A percentile compares a stretch with the other conserved stretches of the same genome.
Evolutionary conservation across 2,329 filamentous ascomycete species (phyloP).

Genomic region (Colletotrichum euphorbiae): DNA sequence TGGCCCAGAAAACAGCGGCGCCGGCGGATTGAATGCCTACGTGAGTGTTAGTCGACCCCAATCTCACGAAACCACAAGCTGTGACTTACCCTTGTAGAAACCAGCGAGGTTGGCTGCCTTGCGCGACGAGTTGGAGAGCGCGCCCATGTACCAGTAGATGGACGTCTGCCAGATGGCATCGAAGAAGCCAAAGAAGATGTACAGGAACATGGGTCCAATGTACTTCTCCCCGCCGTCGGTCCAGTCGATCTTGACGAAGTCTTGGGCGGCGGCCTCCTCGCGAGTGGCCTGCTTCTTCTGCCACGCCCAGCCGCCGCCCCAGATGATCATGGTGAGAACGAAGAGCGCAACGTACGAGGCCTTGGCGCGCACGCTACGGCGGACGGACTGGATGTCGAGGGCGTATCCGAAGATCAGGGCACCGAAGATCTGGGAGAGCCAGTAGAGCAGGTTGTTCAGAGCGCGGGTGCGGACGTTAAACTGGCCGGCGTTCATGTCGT

Average conservation of each 20-base stretch:
- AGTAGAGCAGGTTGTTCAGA: constrained; percentile 86
- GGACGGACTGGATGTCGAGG: constrained; percentile 70
- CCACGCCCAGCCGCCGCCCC: constrained; percentile 86
- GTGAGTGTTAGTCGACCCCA: constrained; percentile 30
- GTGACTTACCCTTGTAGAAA: constrained; percentile 75
- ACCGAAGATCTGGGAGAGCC: constrained; percentile 81
- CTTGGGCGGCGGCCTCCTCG: constrained; percentile 45
- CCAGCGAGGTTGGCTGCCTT: constrained; percentile 92
- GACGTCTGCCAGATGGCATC: constrained; percentile 92
- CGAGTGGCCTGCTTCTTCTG: constrained; percentile 71
- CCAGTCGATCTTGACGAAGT: constrained; percentile 69
- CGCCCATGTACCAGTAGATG: constrained; percentile 96
- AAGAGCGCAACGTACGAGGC: constrained; percentile 71
- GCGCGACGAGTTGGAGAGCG: constrained; percentile 91
- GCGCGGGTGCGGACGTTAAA: constrained; percentile 81
- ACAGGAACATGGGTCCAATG: constrained; percentile 85
- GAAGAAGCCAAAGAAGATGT: constrained; percentile 90
- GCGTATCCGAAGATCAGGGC: constrained; percentile 78
- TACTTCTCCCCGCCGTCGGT: constrained; percentile 67
- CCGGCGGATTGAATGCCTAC: constrained; percentile 83
- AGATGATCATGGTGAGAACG: constrained; percentile 78
- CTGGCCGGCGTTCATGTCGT: constrained; percentile 75
- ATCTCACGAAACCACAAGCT: neutral
- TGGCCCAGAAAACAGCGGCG: constrained; percentile 78
- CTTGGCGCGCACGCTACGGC: constrained; percentile 77